Base-by-base conservation (phyloP, 108 stramenopile species). In the Cyclotella atomus region DNA sequence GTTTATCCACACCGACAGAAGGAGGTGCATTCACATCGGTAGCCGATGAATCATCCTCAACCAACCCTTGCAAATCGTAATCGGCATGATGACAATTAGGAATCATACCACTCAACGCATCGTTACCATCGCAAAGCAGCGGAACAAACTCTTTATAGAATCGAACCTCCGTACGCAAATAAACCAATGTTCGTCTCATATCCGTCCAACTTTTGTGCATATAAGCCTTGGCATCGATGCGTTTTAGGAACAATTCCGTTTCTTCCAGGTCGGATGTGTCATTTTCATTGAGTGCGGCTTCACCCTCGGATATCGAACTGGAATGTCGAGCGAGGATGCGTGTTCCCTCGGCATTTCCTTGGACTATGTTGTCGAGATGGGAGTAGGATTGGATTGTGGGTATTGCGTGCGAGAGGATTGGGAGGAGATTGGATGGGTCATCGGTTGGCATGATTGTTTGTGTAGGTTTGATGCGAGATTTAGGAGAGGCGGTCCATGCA, bases 71-170 rank as follows among this genome's bases (percentile, higher is more conserved):
- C 27, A 92, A 63, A 59, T 84, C 41, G 53, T 80, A 86, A 1
- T 70, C 55, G 3, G 88, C 85, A 36, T 64, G 41, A 50, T 77
- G 79, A 17, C 78, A 61, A 16, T 82, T 65, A 0, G 91, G 89
- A 8, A 66, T 70, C n/a, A 67, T 57, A 14, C 23, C 33, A 43
- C 12, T 9, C 27, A 9, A 76, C 12, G 47, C 72, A 49, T 50
- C 63, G 14, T 30, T 72, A 70, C 61, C 45, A 56, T 34, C 67
- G 81, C 60, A 19, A 27, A 73, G 54, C 25, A 78, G 52, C 0
- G 89, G 89, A 10, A 88, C 35, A n/a, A 88, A 65, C 49, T 89
- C 83, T 5, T 75, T 71, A 70, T 94, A 94, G 71, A 94, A 94
- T 33, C 89, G 68, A 50, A 83, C 87, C 80, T 94, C 92, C 24